phyloP scores from a whole-genome alignment of 441 rosid species.

The Lepidium campestre region DNA sequence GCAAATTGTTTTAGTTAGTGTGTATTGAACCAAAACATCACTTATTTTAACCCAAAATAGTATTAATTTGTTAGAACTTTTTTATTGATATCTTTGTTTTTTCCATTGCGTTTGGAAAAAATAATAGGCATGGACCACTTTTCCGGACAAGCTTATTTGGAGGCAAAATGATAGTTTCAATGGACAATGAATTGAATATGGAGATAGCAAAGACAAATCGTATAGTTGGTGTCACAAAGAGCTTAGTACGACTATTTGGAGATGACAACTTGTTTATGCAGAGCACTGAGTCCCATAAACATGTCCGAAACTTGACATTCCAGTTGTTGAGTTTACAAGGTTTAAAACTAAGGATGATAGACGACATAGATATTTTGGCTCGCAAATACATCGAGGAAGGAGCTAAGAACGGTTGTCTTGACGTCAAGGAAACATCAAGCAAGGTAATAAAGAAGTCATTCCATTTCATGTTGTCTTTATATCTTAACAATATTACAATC shows the following conservation, averaged over 20 bases:
- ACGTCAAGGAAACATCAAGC: neutral
- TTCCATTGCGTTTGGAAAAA: no score
- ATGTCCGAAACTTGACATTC: neutral
- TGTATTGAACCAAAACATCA: no score
- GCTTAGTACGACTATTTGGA: neutral
- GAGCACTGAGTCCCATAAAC: neutral
- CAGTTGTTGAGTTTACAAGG: neutral
- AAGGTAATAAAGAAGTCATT: neutral
- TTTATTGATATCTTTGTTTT: no score
- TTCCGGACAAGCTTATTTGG: neutral
- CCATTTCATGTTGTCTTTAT: no score
- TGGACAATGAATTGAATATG: neutral
- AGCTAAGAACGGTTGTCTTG: neutral
- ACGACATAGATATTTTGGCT: neutral
- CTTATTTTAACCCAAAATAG: no score
- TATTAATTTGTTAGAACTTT: no score
- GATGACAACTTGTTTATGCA: neutral
- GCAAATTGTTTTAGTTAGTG: no score
- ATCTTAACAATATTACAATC: no score
- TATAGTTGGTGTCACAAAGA: neutral
- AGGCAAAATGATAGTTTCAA: neutral
- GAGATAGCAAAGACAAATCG: neutral
- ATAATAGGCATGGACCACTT: neutral
- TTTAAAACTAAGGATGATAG: neutral
- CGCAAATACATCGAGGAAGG: neutral